phyloP scores from a whole-genome alignment of 2,329 filamentous ascomycete species.

The Chaetomiaceae sp. region DNA sequence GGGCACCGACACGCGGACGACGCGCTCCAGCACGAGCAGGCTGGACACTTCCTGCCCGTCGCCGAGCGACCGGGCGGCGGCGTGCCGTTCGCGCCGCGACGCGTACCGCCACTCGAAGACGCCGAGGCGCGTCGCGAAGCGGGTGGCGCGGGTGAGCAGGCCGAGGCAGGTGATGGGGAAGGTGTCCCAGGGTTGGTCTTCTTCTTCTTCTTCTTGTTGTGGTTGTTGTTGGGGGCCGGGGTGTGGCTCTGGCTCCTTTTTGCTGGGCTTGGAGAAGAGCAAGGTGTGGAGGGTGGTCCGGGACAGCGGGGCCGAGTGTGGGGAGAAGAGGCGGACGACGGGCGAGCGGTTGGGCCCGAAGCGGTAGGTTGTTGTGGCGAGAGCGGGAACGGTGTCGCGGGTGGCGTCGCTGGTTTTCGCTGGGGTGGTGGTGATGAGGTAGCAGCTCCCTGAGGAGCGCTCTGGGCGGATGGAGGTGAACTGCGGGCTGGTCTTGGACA shows the following conservation, averaged over 20 bases:
- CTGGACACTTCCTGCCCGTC: constrained; percentile 21
- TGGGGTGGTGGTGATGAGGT: constrained; percentile 31
- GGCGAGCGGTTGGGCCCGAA: constrained; percentile 53
- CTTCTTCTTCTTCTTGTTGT: neutral
- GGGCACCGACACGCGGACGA: no score
- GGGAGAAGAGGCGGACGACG: constrained; percentile 36
- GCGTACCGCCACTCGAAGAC: constrained; percentile 55
- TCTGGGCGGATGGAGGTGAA: constrained; percentile 50
- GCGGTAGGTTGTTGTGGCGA: constrained; percentile 53
- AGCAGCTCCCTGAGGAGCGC: constrained; percentile 44
- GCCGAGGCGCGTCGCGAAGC: constrained; percentile 46
- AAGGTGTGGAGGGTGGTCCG: constrained; percentile 20
- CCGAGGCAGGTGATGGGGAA: constrained; percentile 34
- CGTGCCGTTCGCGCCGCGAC: constrained; percentile 42
- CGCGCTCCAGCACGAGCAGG: constrained; percentile 49
- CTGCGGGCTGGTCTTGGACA: neutral
- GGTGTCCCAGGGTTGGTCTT: constrained; percentile 19
- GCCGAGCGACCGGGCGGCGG: constrained; percentile 16
- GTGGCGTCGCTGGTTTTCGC: neutral
- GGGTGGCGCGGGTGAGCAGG: constrained; percentile 43
- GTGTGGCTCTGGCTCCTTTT: no score
- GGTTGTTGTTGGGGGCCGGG: constrained; percentile 21
- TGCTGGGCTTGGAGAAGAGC: constrained; percentile 7
- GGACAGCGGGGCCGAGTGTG: constrained; percentile 19
- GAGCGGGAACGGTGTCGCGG: constrained; percentile 24